Evolutionary conservation across 768 basidiomycete species (phyloP), one percentile per base, ranked within the genome.

Genomic region (Cyclocybe cylindracea): DNA sequence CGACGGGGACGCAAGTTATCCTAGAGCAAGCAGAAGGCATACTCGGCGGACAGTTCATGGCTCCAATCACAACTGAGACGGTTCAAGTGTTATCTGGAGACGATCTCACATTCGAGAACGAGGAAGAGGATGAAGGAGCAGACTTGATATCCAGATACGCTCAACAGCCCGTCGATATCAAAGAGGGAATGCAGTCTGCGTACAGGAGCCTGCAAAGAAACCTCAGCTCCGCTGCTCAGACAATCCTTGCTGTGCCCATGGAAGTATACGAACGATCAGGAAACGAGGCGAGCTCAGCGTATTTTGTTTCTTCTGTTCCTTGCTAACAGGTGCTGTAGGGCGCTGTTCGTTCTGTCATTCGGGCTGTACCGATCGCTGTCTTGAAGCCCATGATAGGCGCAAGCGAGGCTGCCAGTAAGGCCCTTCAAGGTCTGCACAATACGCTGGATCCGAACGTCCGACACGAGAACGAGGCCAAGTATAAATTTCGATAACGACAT

Each of bases 361-460:
- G 97, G 24, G 97, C 97, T 29, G 94, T 98, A 9, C 97, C 97
- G 5, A 95, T 98, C 52, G 97, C 97, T 0, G 94, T 99, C 9
- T 73, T 99, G 59, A 94, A 92, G 62, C 94, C 97, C 2, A 96
- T 97, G 93, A 99, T 98, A 51, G 97, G 97, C 4, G 94, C 95
- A 4, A 93, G 88, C 44, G 96, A 97, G 70, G 97, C 97, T 2
- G 89, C 98, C 53, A 89, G 93, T 72, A 95, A 98, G 76, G 95
- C 96, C 0, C 72, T 98, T 35, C 79, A 98, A 48, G 97, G 97
- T 7, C 77, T 99, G 36, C 89, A 94, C 60, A 98, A 98, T 66
- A 83, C 92, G 41, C 72, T 99, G 61, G 94, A 98, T 68, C 94
- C 96, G 8, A 82, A 86, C 52, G 76, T 89, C 43, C 83, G 85